Base-by-base conservation (phyloP, 2,329 filamentous ascomycete species). In the Aureobasidium subglaciale region DNA sequence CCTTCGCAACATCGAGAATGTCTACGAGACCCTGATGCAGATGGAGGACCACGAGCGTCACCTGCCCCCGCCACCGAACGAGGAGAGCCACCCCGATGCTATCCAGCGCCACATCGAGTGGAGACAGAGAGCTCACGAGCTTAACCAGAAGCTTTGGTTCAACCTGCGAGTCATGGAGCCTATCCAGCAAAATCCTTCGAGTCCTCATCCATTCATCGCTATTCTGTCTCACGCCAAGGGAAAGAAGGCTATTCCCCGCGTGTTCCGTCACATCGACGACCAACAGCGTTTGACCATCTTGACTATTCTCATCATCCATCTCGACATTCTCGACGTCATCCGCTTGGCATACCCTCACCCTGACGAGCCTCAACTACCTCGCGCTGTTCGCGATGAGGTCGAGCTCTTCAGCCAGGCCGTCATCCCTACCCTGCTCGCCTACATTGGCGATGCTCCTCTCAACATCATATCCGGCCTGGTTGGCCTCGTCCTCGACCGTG, bases 201-300 rank as follows among this genome's bases (percentile, higher is more conserved):
- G 76, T 3, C 77, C 81, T 16, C 93, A 99, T 69, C 93, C 93
- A 0, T 99, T 99, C 73, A 96, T 99, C 63, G 89, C 91, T 43
- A 92, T 99, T 70, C 77, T 99, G 43, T 95, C 91, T 4, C 95
- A 93, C 66, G 83, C 86, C 63, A 99, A 99, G 76, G 93, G 93
- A 66, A 97, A 96, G 76, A 96, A 93, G 75, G 89, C 88, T 1
- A 90, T 99, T 59, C 90, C 90, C 48, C 89, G 93, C 55, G 88
- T 97, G 53, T 97, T 97, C 81, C 86, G 90, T 40, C 90, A 96
- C 66, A 88, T 96, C 52, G 87, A 88, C 60, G 87, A 91, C 59
- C 88, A 96, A 67, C 91, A 97, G 72, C 88, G 92, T 48, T 91
- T 93, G 20, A 97, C 91, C 1, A 90, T 97, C 60, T 78, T 99